Evolutionary conservation across 1,284 basidiomycete species (phyloP).

Genomic region (Ganoderma sinense): DNA sequence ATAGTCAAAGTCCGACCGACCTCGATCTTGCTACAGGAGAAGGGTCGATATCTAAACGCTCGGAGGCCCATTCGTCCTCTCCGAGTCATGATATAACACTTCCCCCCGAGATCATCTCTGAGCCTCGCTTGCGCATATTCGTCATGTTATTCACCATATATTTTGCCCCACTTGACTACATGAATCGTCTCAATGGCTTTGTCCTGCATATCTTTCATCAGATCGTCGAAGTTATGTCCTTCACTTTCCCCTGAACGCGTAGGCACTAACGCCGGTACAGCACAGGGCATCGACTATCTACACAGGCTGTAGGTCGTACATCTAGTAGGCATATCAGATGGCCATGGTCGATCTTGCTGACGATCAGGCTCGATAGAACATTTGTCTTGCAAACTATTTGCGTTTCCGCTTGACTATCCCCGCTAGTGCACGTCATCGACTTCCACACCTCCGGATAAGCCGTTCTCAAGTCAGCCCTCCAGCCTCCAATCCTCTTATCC

Average conservation of each 20-base stretch:
- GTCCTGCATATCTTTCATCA: not conserved
- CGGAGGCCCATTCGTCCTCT: too few relatives aligned
- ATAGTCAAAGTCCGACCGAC: too few relatives aligned
- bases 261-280: not conserved
- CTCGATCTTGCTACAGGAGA: too few relatives aligned
- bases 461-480: not conserved
- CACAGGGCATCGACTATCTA: too few relatives aligned
- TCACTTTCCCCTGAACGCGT: not conserved
- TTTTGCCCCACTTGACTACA: too few relatives aligned
- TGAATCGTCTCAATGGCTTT: not conserved
- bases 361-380: not conserved
- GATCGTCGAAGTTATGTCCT: not conserved
- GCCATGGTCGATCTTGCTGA: not conserved
- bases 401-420: too few relatives aligned
- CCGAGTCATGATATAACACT: too few relatives aligned
- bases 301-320: not conserved
- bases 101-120: too few relatives aligned
- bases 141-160: too few relatives aligned
- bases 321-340: not conserved
- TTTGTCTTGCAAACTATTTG: not conserved
- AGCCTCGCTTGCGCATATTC: too few relatives aligned
- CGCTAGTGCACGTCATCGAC: not conserved
- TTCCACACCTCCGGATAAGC: not conserved
- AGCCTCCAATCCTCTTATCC: not conserved
- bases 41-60: too few relatives aligned